Conservation (phyloP, 2,329 filamentous ascomycete species). For the Epicoccum sorghinum region DNA sequence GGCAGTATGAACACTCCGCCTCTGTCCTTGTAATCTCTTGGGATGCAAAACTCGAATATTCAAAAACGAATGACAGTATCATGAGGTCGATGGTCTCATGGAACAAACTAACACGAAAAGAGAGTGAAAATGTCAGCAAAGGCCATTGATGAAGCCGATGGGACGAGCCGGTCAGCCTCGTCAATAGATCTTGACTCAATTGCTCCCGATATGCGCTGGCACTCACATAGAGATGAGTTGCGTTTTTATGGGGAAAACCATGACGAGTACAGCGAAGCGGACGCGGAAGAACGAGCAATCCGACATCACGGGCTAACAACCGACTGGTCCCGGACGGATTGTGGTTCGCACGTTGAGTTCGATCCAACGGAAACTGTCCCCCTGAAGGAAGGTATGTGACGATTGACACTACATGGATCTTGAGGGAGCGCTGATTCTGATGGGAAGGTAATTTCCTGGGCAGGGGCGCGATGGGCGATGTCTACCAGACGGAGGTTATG, state of each 20-base stretch:
- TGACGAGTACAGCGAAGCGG: too few relatives aligned
- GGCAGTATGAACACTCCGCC: background rate
- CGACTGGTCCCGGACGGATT: background rate
- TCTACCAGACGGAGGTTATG: constrained; percentile 23
- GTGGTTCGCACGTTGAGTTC: background rate
- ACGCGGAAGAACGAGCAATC: background rate
- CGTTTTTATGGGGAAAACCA: too few relatives aligned
- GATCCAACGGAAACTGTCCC: background rate
- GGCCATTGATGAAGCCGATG: too few relatives aligned
- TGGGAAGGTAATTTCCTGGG: constrained; percentile 34
- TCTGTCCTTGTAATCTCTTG: background rate
- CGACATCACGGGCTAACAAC: background rate
- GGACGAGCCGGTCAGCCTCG: too few relatives aligned
- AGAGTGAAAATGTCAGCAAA: too few relatives aligned
- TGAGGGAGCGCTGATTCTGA: background rate
- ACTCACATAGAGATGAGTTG: too few relatives aligned
- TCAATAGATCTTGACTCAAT: too few relatives aligned
- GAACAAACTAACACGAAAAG: too few relatives aligned
- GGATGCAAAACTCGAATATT: background rate
- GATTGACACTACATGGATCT: too few relatives aligned
- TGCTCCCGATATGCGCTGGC: too few relatives aligned
- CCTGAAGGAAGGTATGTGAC: background rate
- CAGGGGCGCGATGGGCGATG: constrained; percentile 25
- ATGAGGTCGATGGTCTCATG: too few relatives aligned
- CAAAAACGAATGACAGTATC: too few relatives aligned